Conservation (phyloP, 2,329 filamentous ascomycete genomes). For the Hyphodiscus sp. region DNA sequence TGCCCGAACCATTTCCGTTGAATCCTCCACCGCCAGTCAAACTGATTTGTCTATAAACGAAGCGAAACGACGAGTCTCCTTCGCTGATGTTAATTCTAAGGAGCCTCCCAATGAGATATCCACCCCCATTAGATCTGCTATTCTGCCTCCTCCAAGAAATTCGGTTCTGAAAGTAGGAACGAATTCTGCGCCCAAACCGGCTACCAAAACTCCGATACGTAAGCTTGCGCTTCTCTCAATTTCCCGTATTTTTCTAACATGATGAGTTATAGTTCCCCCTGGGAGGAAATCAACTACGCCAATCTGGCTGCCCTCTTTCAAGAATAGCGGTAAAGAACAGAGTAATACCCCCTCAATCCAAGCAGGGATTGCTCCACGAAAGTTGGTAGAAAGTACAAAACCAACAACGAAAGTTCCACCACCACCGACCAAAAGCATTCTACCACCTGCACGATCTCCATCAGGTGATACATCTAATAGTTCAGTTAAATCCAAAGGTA, state of each 20-base stretch:
- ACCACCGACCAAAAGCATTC: background rate
- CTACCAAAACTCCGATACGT: background rate
- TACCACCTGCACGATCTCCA: background rate
- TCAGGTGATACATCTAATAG: background rate
- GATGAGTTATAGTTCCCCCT: background rate
- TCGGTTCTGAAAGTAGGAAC: background rate
- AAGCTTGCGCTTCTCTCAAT: background rate
- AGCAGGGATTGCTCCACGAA: background rate
- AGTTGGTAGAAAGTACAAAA: background rate
- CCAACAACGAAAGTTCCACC: background rate
- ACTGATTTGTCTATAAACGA: background rate
- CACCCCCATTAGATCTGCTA: background rate
- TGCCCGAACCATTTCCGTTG: conserved; percentile 6
- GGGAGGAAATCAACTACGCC: background rate
- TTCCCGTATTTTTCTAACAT: background rate
- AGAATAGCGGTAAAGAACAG: background rate
- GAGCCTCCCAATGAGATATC: background rate
- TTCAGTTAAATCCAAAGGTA: background rate
- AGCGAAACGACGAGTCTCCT: background rate
- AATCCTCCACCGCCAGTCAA: background rate
- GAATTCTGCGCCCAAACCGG: background rate
- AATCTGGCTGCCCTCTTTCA: background rate
- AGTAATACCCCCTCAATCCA: background rate
- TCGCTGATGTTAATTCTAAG: background rate
- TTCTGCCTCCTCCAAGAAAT: background rate